Evolutionary conservation across 805 yeast species (phyloP).

Genomic region (Cyberlindnera bimundalis): DNA sequence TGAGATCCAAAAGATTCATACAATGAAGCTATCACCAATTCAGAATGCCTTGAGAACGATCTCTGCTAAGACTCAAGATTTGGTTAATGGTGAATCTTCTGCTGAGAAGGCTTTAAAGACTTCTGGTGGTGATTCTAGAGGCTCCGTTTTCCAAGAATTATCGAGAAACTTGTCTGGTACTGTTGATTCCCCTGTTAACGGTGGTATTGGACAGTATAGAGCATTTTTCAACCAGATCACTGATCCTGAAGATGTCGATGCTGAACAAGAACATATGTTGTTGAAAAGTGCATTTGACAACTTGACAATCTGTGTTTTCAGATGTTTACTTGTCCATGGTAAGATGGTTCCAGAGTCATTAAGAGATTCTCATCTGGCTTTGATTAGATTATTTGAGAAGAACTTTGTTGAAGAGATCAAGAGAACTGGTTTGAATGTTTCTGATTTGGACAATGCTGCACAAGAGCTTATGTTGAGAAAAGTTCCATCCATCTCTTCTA

Average conservation of each 20-base stretch:
- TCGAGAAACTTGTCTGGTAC: slow-evolving; percentile 78
- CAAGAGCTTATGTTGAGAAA: slow-evolving; percentile 18
- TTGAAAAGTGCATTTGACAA: slow-evolving; percentile 55
- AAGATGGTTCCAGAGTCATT: slow-evolving; percentile 53
- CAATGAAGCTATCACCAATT: slow-evolving; percentile 70
- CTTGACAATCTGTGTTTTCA: slow-evolving; percentile 58
- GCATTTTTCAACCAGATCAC: slow-evolving; percentile 51
- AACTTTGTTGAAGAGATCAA: slow-evolving; percentile 67
- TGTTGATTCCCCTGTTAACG: slow-evolving; percentile 89
- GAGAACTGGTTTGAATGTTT: slow-evolving; percentile 30
- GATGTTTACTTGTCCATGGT: slow-evolving; percentile 69
- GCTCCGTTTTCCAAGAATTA: slow-evolving; percentile 54
- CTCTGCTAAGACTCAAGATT: slow-evolving; percentile 64
- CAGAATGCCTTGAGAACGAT: slow-evolving; percentile 75
- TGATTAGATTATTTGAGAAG: slow-evolving; percentile 56
- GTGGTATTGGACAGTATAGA: slow-evolving; percentile 84
- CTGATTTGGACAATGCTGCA: slow-evolving; percentile 25
- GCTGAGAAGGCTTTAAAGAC: slow-evolving; percentile 51
- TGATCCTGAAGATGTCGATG: slow-evolving; percentile 26
- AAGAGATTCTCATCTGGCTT: slow-evolving; percentile 61
- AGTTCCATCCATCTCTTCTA: slow-evolving; percentile 19
- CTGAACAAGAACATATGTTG: slow-evolving; percentile 27
- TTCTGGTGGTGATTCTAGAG: slow-evolving; percentile 43
- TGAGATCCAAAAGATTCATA: slow-evolving; percentile 51
- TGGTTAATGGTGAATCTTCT: slow-evolving; percentile 63